Conservation (phyloP, 169 alveolate species). For the Eimeria maxima region DNA sequence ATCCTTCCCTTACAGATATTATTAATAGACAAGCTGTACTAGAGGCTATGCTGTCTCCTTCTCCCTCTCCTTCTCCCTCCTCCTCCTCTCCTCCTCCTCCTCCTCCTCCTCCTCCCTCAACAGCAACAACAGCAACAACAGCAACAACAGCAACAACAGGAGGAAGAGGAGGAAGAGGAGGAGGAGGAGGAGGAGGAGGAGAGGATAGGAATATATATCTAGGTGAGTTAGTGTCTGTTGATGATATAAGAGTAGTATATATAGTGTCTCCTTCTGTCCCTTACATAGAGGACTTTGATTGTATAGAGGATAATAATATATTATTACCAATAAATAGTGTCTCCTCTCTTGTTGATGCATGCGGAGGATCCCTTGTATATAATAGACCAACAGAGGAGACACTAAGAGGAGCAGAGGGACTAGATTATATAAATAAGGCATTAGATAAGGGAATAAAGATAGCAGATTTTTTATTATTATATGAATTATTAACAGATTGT, state of each 20-base stretch:
- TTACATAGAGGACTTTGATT: slow-evolving; percentile 84
- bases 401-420: slow-evolving; percentile 73
- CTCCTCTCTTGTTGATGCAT: slow-evolving; percentile 49
- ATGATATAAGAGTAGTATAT: background rate
- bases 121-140: background rate
- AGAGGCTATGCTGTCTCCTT: slow-evolving; percentile 56
- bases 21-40: slow-evolving; percentile 83
- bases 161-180: background rate
- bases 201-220: background rate
- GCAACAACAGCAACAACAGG: background rate
- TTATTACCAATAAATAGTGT: background rate
- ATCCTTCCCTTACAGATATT: slow-evolving; percentile 80
- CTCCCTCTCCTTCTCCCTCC: no score
- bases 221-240: background rate
- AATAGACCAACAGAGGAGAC: slow-evolving; percentile 73
- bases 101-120: background rate
- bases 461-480: slow-evolving; percentile 84
- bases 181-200: background rate
- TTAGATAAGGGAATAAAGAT: slow-evolving; percentile 44
- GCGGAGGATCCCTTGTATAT: slow-evolving; percentile 17
- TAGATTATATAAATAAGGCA: slow-evolving; percentile 19
- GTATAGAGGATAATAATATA: slow-evolving; percentile 38
- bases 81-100: no score
- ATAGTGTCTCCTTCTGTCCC: slow-evolving; percentile 83
- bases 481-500: slow-evolving; percentile 84